These are phyloP conservation scores for Aureobasidium sp. DNA, from an alignment of 2,329 filamentous ascomycete species.

Conservation along the genomic window DNA sequence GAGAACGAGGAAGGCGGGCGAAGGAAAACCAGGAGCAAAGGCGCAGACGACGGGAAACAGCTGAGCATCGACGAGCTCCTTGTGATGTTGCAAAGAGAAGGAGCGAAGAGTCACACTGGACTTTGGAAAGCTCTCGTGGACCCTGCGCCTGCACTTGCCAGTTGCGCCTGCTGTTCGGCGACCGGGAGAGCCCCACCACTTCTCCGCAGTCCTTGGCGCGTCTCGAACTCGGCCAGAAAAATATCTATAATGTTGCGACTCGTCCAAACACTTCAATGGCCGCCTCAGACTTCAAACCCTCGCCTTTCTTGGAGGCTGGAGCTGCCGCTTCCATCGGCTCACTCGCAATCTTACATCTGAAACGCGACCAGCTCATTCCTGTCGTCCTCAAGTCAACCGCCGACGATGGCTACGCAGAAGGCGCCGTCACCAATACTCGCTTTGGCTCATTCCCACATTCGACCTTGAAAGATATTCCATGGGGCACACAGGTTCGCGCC, in stretches of 20 bases:
- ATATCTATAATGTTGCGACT: not conserved
- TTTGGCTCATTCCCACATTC: slow-evolving; percentile 67
- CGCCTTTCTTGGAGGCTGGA: slow-evolving; percentile 73
- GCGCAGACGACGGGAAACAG: slow-evolving; percentile 2
- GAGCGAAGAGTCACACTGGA: not conserved
- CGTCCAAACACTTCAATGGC: slow-evolving; percentile 10
- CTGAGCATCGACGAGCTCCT: not conserved
- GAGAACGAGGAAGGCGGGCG: not conserved
- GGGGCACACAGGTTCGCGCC: slow-evolving; percentile 87
- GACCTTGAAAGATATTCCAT: slow-evolving; percentile 60
- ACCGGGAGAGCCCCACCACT: slow-evolving; percentile 6
- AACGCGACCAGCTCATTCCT: slow-evolving; percentile 76
- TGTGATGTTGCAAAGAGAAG: not conserved
- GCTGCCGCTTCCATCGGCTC: slow-evolving; percentile 53
- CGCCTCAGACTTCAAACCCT: slow-evolving; percentile 32
- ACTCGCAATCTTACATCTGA: slow-evolving; percentile 80
- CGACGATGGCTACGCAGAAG: slow-evolving; percentile 35
- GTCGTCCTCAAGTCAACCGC: slow-evolving; percentile 47
- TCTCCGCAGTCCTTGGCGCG: slow-evolving; percentile 9
- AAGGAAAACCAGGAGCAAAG: not conserved
- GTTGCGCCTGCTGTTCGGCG: not conserved
- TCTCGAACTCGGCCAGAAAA: not conserved
- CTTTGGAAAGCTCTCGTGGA: not conserved
- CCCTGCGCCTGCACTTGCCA: not conserved
- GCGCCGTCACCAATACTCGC: slow-evolving; percentile 68